Percentiles rank a stretch among this genome's conserved stretches.
Conservation (phyloP, 2,329 filamentous ascomycete species). For the Aspergillus viridinutans region DNA sequence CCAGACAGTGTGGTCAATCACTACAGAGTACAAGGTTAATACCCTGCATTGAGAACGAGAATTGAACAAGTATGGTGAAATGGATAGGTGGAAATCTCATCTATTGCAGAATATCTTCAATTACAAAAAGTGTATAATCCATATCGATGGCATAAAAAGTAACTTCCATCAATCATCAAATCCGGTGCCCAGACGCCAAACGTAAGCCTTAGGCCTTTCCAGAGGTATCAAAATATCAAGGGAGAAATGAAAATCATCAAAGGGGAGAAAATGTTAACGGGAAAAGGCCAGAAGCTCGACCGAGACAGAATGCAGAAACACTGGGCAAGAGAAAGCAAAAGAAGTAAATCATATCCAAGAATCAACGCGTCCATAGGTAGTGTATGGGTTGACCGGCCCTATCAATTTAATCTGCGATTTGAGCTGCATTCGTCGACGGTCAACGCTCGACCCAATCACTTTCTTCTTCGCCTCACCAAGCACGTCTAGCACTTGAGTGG, state of each 20-base stretch:
- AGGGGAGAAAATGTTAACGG: background rate
- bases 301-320: background rate
- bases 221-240: background rate
- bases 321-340: background rate
- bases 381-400: slow-evolving; percentile 33
- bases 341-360: slow-evolving; percentile 25
- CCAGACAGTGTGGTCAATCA: no score
- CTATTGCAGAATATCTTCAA: background rate
- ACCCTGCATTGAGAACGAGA: background rate
- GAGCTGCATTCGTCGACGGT: slow-evolving; percentile 33
- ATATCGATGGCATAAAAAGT: background rate
- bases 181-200: background rate
- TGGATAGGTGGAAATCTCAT: background rate
- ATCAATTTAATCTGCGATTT: slow-evolving; percentile 41
- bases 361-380: slow-evolving; percentile 19
- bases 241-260: background rate
- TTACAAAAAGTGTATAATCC: background rate
- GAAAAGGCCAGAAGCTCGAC: background rate
- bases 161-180: background rate
- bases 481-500: slow-evolving; percentile 22
- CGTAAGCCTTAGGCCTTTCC: background rate
- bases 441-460: slow-evolving; percentile 29
- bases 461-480: slow-evolving; percentile 33
- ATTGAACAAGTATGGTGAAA: background rate
- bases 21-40: background rate